phyloP scores from a whole-genome alignment of 1,284 basidiomycete genomes.

The Leccinum fallax region DNA sequence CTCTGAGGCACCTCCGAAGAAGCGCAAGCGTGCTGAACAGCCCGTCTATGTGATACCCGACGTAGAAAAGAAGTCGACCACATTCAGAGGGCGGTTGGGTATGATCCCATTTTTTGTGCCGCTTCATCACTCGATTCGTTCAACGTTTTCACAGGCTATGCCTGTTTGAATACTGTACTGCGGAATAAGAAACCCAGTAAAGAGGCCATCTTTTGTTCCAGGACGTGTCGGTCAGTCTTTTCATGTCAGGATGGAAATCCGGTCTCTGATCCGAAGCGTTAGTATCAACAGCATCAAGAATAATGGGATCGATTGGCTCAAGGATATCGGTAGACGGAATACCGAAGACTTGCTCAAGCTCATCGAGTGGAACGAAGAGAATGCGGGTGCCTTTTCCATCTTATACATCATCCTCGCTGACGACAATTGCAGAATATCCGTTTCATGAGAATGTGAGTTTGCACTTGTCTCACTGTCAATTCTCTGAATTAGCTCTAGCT shows the following conservation, averaged over 20 bases:
- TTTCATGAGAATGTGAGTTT: slow-evolving; percentile 66
- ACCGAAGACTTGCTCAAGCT: slow-evolving; percentile 69
- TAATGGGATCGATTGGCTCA: slow-evolving; percentile 80
- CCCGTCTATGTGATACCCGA: slow-evolving; percentile 75
- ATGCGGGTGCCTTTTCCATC: slow-evolving; percentile 42
- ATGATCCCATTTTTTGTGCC: slow-evolving; percentile 9
- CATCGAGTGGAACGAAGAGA: slow-evolving; percentile 85
- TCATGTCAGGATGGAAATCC: neutral
- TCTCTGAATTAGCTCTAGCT: slow-evolving; percentile 35
- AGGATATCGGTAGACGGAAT: slow-evolving; percentile 79
- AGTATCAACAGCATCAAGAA: slow-evolving; percentile 81
- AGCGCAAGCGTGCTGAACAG: slow-evolving; percentile 51
- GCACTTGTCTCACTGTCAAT: neutral
- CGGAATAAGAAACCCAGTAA: slow-evolving; percentile 65
- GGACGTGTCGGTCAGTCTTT: slow-evolving; percentile 58
- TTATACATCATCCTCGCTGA: neutral
- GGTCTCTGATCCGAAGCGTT: neutral
- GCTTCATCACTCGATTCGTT: slow-evolving; percentile 1
- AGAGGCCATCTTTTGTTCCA: slow-evolving; percentile 71
- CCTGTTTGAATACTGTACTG: slow-evolving; percentile 84
- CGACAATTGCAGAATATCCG: slow-evolving; percentile 53
- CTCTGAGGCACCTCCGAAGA: slow-evolving; percentile 33
- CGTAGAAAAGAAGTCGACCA: slow-evolving; percentile 61
- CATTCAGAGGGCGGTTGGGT: slow-evolving; percentile 75
- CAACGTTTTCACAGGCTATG: slow-evolving; percentile 51